Conservation (phyloP, 176 grass and related monocot species). For the Avena atlantica region DNA sequence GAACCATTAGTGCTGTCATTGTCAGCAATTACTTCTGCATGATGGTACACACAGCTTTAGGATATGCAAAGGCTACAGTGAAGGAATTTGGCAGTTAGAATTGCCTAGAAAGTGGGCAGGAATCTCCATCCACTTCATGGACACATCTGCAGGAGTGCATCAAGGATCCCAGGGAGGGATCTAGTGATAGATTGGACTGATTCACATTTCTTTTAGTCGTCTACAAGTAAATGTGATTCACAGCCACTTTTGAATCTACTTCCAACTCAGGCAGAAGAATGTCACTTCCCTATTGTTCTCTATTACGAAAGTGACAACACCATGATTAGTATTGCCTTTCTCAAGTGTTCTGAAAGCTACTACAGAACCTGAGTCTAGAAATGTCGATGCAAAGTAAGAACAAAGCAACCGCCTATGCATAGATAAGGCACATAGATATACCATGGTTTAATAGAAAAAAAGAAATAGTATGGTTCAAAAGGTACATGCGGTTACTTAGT, state of each 20-base stretch:
- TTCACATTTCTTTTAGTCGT: background rate
- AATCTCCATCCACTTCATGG: conserved; percentile 23
- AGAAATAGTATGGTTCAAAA: background rate
- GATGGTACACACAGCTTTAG: background rate
- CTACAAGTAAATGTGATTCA: conserved; percentile 27
- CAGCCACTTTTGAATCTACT: conserved; percentile 16
- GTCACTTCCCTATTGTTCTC: conserved; percentile 27
- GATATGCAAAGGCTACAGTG: conserved; percentile 24
- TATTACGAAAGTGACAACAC: conserved; percentile 13
- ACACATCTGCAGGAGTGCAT: conserved; percentile 20
- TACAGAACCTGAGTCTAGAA: conserved; percentile 9
- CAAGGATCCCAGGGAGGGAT: conserved; percentile 20
- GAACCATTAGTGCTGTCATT: background rate
- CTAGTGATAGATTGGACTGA: background rate
- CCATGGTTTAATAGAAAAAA: no score
- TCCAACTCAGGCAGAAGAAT: conserved; percentile 14
- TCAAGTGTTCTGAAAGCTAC: conserved; percentile 34
- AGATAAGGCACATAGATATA: background rate
- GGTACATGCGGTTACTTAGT: background rate
- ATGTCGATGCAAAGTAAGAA: background rate
- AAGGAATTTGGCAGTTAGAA: conserved; percentile 32
- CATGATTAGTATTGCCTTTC: conserved; percentile 37
- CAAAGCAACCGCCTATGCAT: no score
- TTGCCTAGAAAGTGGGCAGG: conserved; percentile 4
- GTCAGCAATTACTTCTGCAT: conserved; percentile 4